Base-by-base conservation (phyloP, 2,329 filamentous ascomycete species). In the Zymoseptoria crescenta region DNA sequence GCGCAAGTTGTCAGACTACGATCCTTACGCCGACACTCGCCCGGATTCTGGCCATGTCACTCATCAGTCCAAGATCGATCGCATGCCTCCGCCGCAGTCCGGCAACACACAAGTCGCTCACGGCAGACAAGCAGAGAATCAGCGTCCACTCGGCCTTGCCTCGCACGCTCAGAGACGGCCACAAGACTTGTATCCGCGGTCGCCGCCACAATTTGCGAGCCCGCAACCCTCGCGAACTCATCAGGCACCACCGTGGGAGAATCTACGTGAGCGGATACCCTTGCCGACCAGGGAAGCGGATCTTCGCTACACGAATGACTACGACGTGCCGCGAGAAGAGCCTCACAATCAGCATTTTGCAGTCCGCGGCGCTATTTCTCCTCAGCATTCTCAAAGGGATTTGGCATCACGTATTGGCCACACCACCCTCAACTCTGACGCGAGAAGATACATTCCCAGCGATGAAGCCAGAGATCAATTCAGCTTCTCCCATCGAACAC, bases 1-100 rank as follows among this genome's bases (percentile, higher is more conserved):
- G 49, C 60, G 72, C 5, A 71, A 73, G 28, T 69, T 70, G 3
- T 61, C 65, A 29, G 59, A 67, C 6, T 64, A 66, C n/a, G 56
- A 59, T 19, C 49, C 58, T 3, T 62, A 61, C 45, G 51, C 21
- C 8, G 58, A 62, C 19, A 52, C 16, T 6, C 13, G 56, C 61
- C 6, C 66, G 63, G 35, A 16, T 41, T 41, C 35, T 41, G 35
- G 10, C 13, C 10, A 41, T 9, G 16, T 16, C 35, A 41, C 35
- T 9, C 1, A 16, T 16, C 35, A 41, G 9, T 41, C 35, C 16
- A 16, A 16, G 35, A 8, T 16, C 16, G 35, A 16, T 41, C 35
- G 35, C 16, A 16, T 41, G 35, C 35, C 35, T 41, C 35, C 35
- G 10, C 3, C 35, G 6, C 35, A 41, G 35, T 41, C 10, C 52